Evolutionary conservation across 371 early-diverging fungal species (phyloP).

Genomic region (Lichtheimia ramosa): DNA sequence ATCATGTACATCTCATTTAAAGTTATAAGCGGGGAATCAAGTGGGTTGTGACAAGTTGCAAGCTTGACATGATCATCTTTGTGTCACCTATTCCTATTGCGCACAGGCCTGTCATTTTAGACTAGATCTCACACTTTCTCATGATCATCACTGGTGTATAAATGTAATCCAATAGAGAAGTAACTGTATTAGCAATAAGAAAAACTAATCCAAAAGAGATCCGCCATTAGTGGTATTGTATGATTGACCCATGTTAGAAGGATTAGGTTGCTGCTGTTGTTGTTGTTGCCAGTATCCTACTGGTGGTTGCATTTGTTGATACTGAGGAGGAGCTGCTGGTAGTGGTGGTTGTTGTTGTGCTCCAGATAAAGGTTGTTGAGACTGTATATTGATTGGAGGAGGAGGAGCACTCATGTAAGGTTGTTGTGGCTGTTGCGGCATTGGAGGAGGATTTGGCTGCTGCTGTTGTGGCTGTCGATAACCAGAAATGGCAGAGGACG

Average conservation of each 20-base stretch:
- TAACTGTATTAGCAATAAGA: no score
- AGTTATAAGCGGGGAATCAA: no score
- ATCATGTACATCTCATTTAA: no score
- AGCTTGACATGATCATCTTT: no score
- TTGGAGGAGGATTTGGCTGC: not conserved
- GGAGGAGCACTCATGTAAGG: not conserved
- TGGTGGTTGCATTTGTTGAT: not conserved
- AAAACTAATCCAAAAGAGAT: constrained; percentile 8
- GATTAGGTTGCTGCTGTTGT: not conserved
- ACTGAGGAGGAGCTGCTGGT: not conserved
- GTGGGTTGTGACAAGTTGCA: no score
- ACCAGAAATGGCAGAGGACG: constrained; percentile 1
- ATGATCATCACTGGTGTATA: no score
- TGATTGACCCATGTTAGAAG: not conserved
- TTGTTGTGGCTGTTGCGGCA: constrained; percentile 1
- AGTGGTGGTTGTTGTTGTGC: not conserved
- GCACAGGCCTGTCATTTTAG: no score
- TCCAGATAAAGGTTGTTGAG: constrained; percentile 1
- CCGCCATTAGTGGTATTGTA: not conserved
- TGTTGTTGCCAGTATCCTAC: not conserved
- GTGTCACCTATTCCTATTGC: no score
- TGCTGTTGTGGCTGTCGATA: not conserved
- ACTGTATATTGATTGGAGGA: not conserved
- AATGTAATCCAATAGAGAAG: no score
- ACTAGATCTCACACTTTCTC: no score